These are phyloP conservation scores for Neofusicoccum cordaticola DNA, from an alignment of 2,329 filamentous ascomycete genomes.

Conservation along the genomic window DNA sequence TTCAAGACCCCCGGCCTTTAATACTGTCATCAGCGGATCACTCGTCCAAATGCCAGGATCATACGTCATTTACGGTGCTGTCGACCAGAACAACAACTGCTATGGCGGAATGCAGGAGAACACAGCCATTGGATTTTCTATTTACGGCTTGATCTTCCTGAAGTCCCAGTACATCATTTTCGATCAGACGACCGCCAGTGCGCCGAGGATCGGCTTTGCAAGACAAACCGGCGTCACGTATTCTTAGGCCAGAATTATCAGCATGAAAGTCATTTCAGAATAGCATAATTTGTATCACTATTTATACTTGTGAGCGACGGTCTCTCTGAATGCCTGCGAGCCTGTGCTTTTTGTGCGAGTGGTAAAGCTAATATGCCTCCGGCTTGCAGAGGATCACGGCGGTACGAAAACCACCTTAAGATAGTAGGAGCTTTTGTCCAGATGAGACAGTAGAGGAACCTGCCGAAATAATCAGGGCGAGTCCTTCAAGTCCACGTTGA, in stretches of 20 bases:
- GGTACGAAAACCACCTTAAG: too few relatives aligned
- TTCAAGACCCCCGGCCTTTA: constrained; percentile 52
- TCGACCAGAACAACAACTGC: constrained; percentile 49
- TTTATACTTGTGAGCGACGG: too few relatives aligned
- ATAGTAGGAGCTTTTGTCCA: too few relatives aligned
- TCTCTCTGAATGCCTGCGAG: too few relatives aligned
- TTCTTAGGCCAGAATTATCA: not conserved
- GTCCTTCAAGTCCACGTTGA: too few relatives aligned
- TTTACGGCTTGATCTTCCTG: constrained; percentile 76
- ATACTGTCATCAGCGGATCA: constrained; percentile 49
- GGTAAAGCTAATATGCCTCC: too few relatives aligned
- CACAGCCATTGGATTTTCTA: constrained; percentile 58
- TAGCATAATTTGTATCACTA: too few relatives aligned
- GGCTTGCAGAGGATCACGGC: too few relatives aligned
- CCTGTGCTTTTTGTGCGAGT: too few relatives aligned
- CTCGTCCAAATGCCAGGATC: constrained; percentile 52
- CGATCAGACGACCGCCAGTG: constrained; percentile 46
- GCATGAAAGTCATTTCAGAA: too few relatives aligned
- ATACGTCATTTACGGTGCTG: constrained; percentile 54
- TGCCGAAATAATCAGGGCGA: too few relatives aligned
- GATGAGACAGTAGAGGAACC: too few relatives aligned
- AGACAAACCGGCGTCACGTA: constrained; percentile 4
- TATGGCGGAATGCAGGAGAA: constrained; percentile 73
- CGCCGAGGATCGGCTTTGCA: constrained; percentile 38
- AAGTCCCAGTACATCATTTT: constrained; percentile 76